Percentiles rank a stretch among this genome's conserved stretches.
Conservation (phyloP, 1,139 yeast genomes). For the Candida buenavistaensis region DNA sequence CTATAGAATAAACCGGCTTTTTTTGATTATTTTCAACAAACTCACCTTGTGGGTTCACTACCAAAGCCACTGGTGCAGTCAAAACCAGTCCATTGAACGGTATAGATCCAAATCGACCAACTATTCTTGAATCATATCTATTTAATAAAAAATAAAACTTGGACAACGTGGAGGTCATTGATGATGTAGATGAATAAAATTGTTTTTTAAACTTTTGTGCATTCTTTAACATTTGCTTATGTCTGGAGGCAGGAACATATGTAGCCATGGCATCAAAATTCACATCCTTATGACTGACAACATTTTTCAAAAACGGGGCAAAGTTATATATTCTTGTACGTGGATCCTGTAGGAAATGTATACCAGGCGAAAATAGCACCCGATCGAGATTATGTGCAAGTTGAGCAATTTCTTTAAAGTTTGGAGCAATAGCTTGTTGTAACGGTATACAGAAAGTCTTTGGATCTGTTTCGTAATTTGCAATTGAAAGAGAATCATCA, state of each 20-base stretch:
- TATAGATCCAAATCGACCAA: slow-evolving; percentile 32
- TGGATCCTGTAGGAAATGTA: slow-evolving; percentile 77
- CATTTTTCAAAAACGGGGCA: slow-evolving; percentile 56
- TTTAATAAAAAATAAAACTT: slow-evolving; percentile 79
- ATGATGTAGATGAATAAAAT: slow-evolving; percentile 82
- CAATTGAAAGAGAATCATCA: too few species aligned
- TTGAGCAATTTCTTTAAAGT: slow-evolving; percentile 31
- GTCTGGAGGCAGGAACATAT: slow-evolving; percentile 71
- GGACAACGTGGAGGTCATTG: slow-evolving; percentile 74
- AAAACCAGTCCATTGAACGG: slow-evolving; percentile 35
- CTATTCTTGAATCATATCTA: slow-evolving; percentile 30
- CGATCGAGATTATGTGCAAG: slow-evolving; percentile 66
- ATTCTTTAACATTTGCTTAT: slow-evolving; percentile 47
- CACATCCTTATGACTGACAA: slow-evolving; percentile 69
- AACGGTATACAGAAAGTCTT: too few species aligned
- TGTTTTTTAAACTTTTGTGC: slow-evolving; percentile 43
- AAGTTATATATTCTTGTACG: slow-evolving; percentile 74
- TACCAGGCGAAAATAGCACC: slow-evolving; percentile 79
- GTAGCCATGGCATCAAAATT: slow-evolving; percentile 57
- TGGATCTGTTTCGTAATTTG: slow-evolving; percentile 12
- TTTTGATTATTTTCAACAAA: slow-evolving; percentile 21
- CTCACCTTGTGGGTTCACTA: slow-evolving; percentile 37
- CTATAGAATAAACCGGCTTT: slow-evolving; percentile 57
- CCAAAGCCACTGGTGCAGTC: slow-evolving; percentile 38
- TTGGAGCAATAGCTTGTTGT: slow-evolving; percentile 24